Conservation (phyloP, 805 yeast genomes). For the Priceomyces carsonii region DNA sequence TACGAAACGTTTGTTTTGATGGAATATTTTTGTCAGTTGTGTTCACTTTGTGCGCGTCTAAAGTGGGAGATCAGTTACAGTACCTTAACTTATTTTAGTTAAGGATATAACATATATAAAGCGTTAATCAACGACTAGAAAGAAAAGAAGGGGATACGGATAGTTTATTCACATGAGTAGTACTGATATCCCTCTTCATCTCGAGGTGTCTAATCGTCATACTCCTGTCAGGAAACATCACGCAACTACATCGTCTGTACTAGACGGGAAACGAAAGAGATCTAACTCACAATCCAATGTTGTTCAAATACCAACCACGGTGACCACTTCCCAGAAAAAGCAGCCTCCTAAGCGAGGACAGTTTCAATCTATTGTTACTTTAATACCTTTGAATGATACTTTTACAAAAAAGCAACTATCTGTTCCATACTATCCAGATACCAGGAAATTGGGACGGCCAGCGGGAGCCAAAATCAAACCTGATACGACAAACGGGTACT, state of each 20-base stretch:
- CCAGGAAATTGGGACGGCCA: slow-evolving; percentile 87
- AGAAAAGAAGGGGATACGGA: too few relatives aligned
- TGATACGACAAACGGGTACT: slow-evolving; percentile 81
- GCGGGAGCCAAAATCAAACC: slow-evolving; percentile 62
- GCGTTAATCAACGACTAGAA: too few relatives aligned
- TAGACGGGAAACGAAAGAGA: slow-evolving; percentile 24
- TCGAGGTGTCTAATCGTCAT: slow-evolving; percentile 14
- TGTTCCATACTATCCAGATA: slow-evolving; percentile 81
- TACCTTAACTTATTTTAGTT: too few relatives aligned
- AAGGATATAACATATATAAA: too few relatives aligned
- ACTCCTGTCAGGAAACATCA: slow-evolving; percentile 3
- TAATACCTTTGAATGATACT: slow-evolving; percentile 77
- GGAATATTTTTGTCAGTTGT: too few relatives aligned
- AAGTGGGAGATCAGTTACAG: too few relatives aligned
- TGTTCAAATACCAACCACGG: slow-evolving; percentile 22
- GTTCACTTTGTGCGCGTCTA: too few relatives aligned
- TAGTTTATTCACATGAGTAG: slow-evolving; percentile 6
- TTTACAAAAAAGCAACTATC: slow-evolving; percentile 77
- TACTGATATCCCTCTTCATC: slow-evolving; percentile 24
- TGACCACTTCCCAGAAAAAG: slow-evolving; percentile 12
- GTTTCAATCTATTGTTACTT: slow-evolving; percentile 59
- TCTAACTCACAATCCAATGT: slow-evolving; percentile 47
- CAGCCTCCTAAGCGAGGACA: slow-evolving; percentile 24
- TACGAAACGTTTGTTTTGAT: slow-evolving; percentile 6
- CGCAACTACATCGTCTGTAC: slow-evolving; percentile 6